Evolutionary conservation across 257 asterid genomes (phyloP).

Genomic region (Capsicum pubescens): DNA sequence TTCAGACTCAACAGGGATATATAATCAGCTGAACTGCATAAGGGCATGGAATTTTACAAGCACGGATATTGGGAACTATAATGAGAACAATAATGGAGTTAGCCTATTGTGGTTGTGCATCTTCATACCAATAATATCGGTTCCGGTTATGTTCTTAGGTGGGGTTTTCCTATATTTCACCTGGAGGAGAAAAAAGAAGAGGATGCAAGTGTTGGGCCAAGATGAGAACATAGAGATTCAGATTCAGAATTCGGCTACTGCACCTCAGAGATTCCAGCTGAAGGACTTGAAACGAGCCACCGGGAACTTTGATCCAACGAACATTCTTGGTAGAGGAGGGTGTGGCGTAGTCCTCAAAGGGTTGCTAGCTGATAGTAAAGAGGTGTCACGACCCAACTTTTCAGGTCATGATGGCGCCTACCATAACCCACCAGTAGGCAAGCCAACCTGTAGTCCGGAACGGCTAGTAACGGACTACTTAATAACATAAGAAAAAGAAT

Average conservation of each 20-base stretch:
- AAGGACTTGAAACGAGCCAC: slow-evolving; percentile 30
- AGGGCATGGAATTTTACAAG: slow-evolving; percentile 35
- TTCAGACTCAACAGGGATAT: slow-evolving; percentile 36
- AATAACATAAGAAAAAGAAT: no score
- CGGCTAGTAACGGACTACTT: no score
- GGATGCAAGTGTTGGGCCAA: slow-evolving; percentile 20
- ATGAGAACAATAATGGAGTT: background rate
- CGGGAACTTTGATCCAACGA: slow-evolving; percentile 11
- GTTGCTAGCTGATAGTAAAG: background rate
- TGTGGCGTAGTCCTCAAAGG: slow-evolving; percentile 36
- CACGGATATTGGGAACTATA: slow-evolving; percentile 12
- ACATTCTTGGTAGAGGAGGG: slow-evolving; percentile 37
- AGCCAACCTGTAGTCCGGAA: no score
- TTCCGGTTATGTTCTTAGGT: background rate
- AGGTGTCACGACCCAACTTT: background rate
- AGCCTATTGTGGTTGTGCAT: slow-evolving; percentile 31
- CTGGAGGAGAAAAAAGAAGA: background rate
- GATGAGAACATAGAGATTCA: slow-evolving; percentile 10
- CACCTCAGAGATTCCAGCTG: slow-evolving; percentile 29
- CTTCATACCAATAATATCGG: slow-evolving; percentile 6
- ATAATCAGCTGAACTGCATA: slow-evolving; percentile 27
- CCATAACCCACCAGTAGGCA: no score
- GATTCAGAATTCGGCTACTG: slow-evolving; percentile 30
- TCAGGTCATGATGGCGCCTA: no score
- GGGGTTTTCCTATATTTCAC: slow-evolving; percentile 7